phyloP scores from a whole-genome alignment of 805 yeast species.

The Zygoascus bituminiphila region DNA sequence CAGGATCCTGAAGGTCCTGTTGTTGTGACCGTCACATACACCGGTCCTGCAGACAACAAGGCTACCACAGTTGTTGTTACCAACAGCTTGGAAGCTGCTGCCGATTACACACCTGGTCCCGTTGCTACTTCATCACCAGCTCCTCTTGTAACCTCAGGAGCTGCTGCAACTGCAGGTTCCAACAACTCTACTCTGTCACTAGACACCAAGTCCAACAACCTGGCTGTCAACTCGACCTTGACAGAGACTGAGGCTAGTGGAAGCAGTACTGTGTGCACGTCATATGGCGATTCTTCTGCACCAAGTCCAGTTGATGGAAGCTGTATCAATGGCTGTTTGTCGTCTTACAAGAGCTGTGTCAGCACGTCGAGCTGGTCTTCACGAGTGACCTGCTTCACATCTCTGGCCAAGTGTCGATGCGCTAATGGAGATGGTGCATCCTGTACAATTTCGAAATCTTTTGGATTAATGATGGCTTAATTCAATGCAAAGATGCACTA shows the following conservation, averaged over 20 bases:
- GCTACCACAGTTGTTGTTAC: neutral
- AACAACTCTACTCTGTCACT: neutral
- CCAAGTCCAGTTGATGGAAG: slow-evolving; percentile 16
- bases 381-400: slow-evolving; percentile 17
- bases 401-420: slow-evolving; percentile 22
- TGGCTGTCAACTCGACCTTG: neutral
- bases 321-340: slow-evolving; percentile 19
- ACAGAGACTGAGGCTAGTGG: neutral
- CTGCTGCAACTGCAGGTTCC: neutral
- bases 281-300: slow-evolving; percentile 11
- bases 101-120: neutral
- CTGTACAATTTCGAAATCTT: neutral
- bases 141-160: neutral
- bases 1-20: slow-evolving; percentile 2
- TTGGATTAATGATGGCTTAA: neutral
- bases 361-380: slow-evolving; percentile 8
- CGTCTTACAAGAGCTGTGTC: slow-evolving; percentile 14
- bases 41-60: neutral
- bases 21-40: neutral
- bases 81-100: neutral
- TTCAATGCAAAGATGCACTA: neutral
- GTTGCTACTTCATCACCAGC: neutral
- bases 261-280: slow-evolving; percentile 11
- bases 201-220: neutral
- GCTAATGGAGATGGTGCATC: slow-evolving; percentile 8